Conservation (phyloP, 768 basidiomycete genomes). For the Russula compacta region DNA sequence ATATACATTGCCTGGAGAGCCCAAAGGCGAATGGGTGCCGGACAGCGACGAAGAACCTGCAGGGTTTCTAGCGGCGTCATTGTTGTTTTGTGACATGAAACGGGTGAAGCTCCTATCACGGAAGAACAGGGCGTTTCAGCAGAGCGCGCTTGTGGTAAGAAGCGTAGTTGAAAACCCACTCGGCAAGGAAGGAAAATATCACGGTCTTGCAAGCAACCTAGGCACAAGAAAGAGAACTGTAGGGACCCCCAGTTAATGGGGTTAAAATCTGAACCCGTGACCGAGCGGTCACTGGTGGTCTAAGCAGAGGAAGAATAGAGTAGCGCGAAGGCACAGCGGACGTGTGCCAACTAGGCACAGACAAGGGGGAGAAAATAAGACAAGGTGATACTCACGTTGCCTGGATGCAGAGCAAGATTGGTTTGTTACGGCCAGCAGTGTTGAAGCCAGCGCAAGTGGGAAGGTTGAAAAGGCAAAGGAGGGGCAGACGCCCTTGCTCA, state of each 20-base stretch:
- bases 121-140: constrained; percentile 2
- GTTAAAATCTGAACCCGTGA: background rate
- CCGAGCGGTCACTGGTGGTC: background rate
- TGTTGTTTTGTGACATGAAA: constrained; percentile 27
- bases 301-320: background rate
- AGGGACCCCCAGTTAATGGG: background rate
- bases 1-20: constrained; percentile 51
- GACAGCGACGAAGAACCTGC: constrained; percentile 64
- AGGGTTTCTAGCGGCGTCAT: constrained; percentile 45
- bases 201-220: constrained; percentile 1
- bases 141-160: background rate
- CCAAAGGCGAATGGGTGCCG: constrained; percentile 50
- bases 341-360: background rate
- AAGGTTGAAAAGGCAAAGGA: constrained; percentile 5
- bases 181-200: background rate
- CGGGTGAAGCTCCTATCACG: constrained; percentile 9
- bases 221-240: background rate
- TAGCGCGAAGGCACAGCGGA: background rate
- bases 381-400: constrained; percentile 6
- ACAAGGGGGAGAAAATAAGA: background rate
- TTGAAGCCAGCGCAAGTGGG: constrained; percentile 1
- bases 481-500: background rate
- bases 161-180: background rate
- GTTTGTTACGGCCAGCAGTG: background rate
- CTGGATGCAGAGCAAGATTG: background rate